A percentile compares a stretch with the other conserved stretches of the same genome.
Evolutionary conservation across 148 eudicot genomes (phyloP).

Genomic region (Chenopodium suecicum): DNA sequence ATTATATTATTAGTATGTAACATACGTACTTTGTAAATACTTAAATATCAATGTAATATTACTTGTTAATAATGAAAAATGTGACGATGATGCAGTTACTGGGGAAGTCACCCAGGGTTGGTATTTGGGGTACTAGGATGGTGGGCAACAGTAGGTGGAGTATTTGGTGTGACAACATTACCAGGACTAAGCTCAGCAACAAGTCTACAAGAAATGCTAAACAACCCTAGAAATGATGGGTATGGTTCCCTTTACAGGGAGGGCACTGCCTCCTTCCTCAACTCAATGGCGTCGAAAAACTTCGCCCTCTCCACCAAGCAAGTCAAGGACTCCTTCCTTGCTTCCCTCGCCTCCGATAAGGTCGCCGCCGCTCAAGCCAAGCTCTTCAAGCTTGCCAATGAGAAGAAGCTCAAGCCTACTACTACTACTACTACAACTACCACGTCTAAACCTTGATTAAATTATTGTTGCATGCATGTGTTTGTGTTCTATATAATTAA

Average conservation of each 20-base stretch:
- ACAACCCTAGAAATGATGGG: constrained; percentile 57
- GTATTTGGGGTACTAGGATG: constrained; percentile 72
- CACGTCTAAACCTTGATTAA: not conserved
- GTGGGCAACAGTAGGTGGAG: constrained; percentile 67
- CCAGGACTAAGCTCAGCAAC: constrained; percentile 50
- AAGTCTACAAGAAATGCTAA: constrained; percentile 61
- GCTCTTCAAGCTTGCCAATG: constrained; percentile 82
- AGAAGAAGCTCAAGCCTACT: constrained; percentile 42
- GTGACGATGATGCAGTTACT: constrained; percentile 48
- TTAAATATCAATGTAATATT: too few relatives aligned
- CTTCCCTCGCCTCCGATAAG: constrained; percentile 53
- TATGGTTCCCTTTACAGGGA: constrained; percentile 75
- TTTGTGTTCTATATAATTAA: not conserved
- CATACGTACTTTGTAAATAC: too few relatives aligned
- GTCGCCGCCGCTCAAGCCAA: constrained; percentile 74
- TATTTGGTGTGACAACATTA: constrained; percentile 43
- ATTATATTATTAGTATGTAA: too few relatives aligned
- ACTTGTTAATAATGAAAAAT: too few relatives aligned
- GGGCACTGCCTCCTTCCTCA: constrained; percentile 80
- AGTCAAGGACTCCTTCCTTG: constrained; percentile 54
- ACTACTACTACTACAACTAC: not conserved
- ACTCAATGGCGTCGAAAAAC: constrained; percentile 57
- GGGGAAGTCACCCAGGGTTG: constrained; percentile 71
- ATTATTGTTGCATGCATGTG: not conserved
- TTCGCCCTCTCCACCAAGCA: constrained; percentile 68